Base-by-base conservation (phyloP, 2,329 filamentous ascomycete species). In the Coniella lustricola region DNA sequence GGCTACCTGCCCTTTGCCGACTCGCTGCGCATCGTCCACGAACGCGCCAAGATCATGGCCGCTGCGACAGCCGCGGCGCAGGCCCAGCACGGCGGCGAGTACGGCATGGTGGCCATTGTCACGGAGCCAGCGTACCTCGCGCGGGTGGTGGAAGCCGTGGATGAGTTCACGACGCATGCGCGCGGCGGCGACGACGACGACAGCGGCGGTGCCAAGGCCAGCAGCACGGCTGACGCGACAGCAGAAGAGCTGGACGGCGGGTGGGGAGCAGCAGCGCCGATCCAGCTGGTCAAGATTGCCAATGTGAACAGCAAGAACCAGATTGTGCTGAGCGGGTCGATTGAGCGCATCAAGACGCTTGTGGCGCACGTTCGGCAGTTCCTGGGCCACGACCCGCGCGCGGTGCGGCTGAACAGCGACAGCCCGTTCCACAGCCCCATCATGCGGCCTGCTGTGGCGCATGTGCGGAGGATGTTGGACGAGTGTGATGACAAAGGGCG, bases 231-330 rank as follows among this genome's bases (percentile, higher is more conserved):
- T 46, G 85, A 90, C 62, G 82, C 79, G 57, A 77, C 86, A 56
- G 68, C 82, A 25, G 25, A 29, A 5, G 25, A 29, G 25, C n/a
- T n/a, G n/a, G n/a, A n/a, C n/a, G n/a, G n/a, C n/a, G n/a, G n/a
- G n/a, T n/a, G n/a, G n/a, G n/a, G n/a, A 29, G 25, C 10, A 10
- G 25, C 25, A 10, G 85, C 87, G 16, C 81, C 88, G 3, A 89
- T 94, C 47, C 80, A 93, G 61, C 87, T 95, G 66, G 90, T 96
- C 44, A 73, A 85, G 56, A 90, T 97, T 57, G 91, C 90, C 51
- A 96, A 97, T 67, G 82, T 95, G 68, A 97, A 97, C 70, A 88
- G 84, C 64, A 93, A 90, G 70, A 95, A 95, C 63, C 91, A 97
- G 69, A 95, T 97, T 59, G 91, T 96, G 44, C 74, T 97, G 45